Evolutionary conservation across 805 yeast species (phyloP), one percentile per base, ranked within the genome.

Genomic region (Kodamaea restingae): DNA sequence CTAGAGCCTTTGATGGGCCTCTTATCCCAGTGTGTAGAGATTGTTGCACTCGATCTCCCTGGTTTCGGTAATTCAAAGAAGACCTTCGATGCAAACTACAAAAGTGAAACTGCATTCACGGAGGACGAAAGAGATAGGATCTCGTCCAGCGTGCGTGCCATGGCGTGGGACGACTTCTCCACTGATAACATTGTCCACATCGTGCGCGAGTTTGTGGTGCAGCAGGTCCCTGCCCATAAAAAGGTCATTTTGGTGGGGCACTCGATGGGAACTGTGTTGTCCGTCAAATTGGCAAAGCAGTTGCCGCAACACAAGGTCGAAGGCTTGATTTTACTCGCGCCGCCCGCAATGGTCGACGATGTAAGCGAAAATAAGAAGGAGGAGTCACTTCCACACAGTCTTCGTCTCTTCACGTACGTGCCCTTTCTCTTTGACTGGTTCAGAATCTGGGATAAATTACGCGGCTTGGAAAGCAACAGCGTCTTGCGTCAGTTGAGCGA

Each of bases 21-120:
- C 37, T 75, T 85, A 47, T 64, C 82, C 24, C 79, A 76, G 47
- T 74, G 80, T 45, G 74, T 78, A 44, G 81, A 78, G 40, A 73
- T 88, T 14, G 53, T 84, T 29, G 76, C 90, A 0, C 49, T 90
- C 11, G 98, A 90, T 56, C 63, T 88, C 37, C 96, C 96, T 1
- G 98, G 97, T 0, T 87, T 87, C 58, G 98, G 98, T 3, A 71
- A 75, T 47, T 61, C 70, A 10, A 56, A 56, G 29, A 4, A 48
- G 1, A 36, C 45, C 11, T 59, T 59, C 31, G 27, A 39, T 9
- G 33, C 35, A 2, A 31, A 34, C 15, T 29, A 33, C 34, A 52
- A 56, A 31, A 27, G 38, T 32, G 49, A 59, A 45, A 35, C 61
- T 15, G 17, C 50, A 15, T 44, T 60, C 38, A 24, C 73, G 48